Evolutionary conservation across 2,329 filamentous ascomycete genomes (phyloP).

Genomic region (Aspergillus novoparasiticus): DNA sequence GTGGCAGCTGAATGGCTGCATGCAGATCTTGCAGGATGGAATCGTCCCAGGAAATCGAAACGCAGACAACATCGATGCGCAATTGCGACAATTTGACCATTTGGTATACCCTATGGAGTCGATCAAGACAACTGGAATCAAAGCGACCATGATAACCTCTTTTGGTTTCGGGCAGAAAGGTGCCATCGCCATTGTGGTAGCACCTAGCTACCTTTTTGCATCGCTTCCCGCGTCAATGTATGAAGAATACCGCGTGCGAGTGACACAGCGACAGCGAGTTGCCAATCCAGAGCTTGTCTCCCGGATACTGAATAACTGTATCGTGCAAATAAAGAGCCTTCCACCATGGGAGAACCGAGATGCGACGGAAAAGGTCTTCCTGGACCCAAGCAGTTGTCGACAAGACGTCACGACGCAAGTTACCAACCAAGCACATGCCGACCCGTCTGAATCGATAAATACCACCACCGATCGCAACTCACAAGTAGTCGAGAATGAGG

Average conservation of each 20-base stretch:
- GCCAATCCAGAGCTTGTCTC: conserved; percentile 13
- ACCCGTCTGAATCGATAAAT: background rate
- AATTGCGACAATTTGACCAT: conserved; percentile 31
- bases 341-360: conserved; percentile 18
- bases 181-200: conserved; percentile 39
- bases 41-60: conserved; percentile 95
- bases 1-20: conserved; percentile 97
- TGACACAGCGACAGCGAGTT: conserved; percentile 12
- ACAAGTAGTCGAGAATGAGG: background rate
- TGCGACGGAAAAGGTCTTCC: conserved; percentile 15
- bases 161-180: conserved; percentile 53
- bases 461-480: background rate
- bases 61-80: conserved; percentile 82
- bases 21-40: conserved; percentile 89
- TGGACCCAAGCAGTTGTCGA: conserved; percentile 18
- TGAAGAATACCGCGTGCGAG: conserved; percentile 16
- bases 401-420: conserved; percentile 1
- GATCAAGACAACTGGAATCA: conserved; percentile 27
- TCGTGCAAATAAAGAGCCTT: conserved; percentile 21
- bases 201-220: conserved; percentile 40
- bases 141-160: conserved; percentile 43
- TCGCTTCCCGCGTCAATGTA: conserved; percentile 20
- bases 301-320: conserved; percentile 14
- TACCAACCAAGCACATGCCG: background rate
- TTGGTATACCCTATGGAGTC: conserved; percentile 36